Percentiles rank a stretch among this genome's conserved stretches.
Evolutionary conservation across 257 asterid species (phyloP).

Genomic region (Galeopsis tetrahit): DNA sequence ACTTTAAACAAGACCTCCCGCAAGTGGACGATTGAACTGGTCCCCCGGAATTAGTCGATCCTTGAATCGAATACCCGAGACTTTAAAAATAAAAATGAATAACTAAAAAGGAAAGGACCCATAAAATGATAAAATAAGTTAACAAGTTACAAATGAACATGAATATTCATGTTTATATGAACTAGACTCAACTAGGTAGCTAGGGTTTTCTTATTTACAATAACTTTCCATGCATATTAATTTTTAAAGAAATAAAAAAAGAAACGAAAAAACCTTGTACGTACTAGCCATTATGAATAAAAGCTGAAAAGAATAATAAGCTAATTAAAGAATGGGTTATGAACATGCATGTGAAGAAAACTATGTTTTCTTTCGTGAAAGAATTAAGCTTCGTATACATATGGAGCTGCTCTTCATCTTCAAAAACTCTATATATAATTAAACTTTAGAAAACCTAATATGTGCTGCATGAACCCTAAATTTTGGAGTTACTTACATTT

Average conservation of each 20-base stretch:
- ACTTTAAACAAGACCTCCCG: no score
- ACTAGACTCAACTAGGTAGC: background rate
- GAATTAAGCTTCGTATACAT: background rate
- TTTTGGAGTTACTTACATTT: conserved; percentile 15
- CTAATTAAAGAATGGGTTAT: background rate
- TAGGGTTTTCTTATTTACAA: background rate
- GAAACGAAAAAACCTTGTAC: no score
- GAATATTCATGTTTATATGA: background rate
- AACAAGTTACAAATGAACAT: background rate
- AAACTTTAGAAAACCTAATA: no score
- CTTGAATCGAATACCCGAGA: no score
- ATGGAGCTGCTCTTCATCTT: no score
- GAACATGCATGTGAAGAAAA: background rate
- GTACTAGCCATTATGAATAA: background rate
- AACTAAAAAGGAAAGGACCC: no score
- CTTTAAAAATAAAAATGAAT: no score
- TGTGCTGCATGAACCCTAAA: background rate
- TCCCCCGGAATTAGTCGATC: no score
- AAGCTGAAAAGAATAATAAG: conserved; percentile 27
- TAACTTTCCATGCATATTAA: background rate
- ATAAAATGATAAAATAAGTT: no score
- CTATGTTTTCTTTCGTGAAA: conserved; percentile 22
- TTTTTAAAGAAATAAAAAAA: no score
- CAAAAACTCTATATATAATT: no score
- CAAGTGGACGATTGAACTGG: no score